A percentile compares a stretch with the other conserved stretches of the same genome.
Conservation (phyloP, 78 protist species). For the Speleostelium caveatum region DNA sequence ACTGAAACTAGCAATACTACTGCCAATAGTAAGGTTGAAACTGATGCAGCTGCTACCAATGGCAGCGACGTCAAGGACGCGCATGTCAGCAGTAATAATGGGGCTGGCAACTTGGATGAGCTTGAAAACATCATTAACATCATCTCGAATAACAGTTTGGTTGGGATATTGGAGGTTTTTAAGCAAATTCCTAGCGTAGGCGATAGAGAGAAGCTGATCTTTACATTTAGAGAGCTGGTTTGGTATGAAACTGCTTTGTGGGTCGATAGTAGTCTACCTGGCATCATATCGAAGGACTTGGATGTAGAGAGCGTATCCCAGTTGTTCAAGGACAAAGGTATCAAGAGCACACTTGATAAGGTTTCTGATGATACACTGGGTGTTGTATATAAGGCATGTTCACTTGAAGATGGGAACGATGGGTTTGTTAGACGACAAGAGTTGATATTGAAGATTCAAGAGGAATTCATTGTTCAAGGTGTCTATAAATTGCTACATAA, state of each 20-base stretch:
- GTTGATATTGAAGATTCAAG: background rate
- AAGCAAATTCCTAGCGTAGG: too few relatives aligned
- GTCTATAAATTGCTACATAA: background rate
- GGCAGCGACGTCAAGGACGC: too few relatives aligned
- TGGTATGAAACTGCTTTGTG: background rate
- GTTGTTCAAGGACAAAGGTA: background rate
- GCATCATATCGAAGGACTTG: too few relatives aligned
- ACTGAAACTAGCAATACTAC: background rate
- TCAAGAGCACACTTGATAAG: background rate
- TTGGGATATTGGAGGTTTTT: too few relatives aligned
- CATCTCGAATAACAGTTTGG: too few relatives aligned
- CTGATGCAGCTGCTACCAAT: too few relatives aligned
- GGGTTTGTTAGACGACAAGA: background rate
- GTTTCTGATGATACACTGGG: background rate
- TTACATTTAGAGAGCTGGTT: too few relatives aligned
- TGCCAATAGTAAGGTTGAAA: background rate
- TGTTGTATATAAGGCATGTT: background rate
- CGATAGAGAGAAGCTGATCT: too few relatives aligned
- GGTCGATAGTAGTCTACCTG: too few relatives aligned
- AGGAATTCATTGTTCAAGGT: background rate
- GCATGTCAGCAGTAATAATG: too few relatives aligned
- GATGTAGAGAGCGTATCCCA: background rate
- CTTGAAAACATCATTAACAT: too few relatives aligned
- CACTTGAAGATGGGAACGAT: background rate
- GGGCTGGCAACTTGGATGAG: too few relatives aligned